These are phyloP conservation scores for Xerocomus potaroensis DNA, from an alignment of 768 basidiomycete species.

Conservation along the genomic window DNA sequence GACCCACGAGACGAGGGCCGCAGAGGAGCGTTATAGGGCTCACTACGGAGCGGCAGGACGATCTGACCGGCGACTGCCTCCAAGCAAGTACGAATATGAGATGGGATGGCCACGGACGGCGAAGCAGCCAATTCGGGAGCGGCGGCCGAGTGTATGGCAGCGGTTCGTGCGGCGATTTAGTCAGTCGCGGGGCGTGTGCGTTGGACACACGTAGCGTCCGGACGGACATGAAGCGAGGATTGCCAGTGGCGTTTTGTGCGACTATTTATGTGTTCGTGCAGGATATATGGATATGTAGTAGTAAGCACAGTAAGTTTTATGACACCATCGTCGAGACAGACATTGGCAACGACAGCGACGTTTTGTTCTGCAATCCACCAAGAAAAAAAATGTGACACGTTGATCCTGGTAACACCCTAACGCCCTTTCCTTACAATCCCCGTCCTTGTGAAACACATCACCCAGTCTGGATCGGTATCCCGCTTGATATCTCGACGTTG, in stretches of 20 bases:
- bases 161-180: constrained; percentile 24
- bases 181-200: constrained; percentile 14
- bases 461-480: constrained; percentile 11
- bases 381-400: background rate
- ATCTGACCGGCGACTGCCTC: constrained; percentile 1
- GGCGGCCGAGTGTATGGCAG: constrained; percentile 23
- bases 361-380: no score
- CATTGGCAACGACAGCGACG: no score
- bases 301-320: no score
- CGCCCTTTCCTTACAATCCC: background rate
- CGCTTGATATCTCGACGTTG: background rate
- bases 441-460: constrained; percentile 17
- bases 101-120: background rate
- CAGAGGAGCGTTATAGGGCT: constrained; percentile 4
- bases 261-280: background rate
- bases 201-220: constrained; percentile 19
- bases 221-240: background rate
- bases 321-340: no score
- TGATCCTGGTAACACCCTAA: constrained; percentile 12
- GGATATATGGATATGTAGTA: background rate
- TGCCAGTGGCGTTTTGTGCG: background rate
- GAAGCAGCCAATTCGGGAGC: constrained; percentile 11
- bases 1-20: constrained; percentile 6
- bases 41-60: constrained; percentile 7
- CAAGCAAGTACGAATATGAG: constrained; percentile 4